Evolutionary conservation across 805 yeast species (phyloP), one percentile per base, ranked within the genome.

Genomic region (Yamadazyma laniorum): DNA sequence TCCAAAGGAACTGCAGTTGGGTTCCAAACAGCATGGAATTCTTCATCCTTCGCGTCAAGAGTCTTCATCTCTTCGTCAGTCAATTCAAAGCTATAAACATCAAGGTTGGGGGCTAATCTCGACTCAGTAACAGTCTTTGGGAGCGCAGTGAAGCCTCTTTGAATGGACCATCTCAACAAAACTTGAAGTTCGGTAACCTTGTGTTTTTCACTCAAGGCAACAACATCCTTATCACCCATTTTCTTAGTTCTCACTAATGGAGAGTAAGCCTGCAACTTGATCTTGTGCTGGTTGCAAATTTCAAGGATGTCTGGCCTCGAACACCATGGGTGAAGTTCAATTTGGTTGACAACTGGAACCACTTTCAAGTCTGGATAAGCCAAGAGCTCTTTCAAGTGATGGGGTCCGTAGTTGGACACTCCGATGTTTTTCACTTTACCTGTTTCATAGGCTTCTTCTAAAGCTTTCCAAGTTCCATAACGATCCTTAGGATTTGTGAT

Each of bases 141-240:
- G 64, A 85, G 85, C 42, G 85, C 77, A 30, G 84, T 83, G 41
- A 84, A 55, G 36, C 75, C 75, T 60, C 88, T 75, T 63, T 85
- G 91, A 18, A 90, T 79, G 29, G 88, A 85, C 93, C 93, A 85
- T 67, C 90, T 77, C 45, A 85, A 65, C 44, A 85, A 65, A 14
- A 85, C 80, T 61, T 84, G 83, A 15, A 86, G 79, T 15, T 86
- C 61, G 14, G 81, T 53, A 47, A 73, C 80, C 16, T 59, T 55
- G 51, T 76, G 79, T 11, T 63, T 65, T 6, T 53, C 41, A 32
- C 91, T 87, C 52, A 85, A 77, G 33, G 63, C 40, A 34, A 56
- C 59, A 50, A 86, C 64, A 11, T 62, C 53, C 15, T 71, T 70
- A 56, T 82, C 76, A 38, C 77, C 75, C 47, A 85, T 77, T 49